Evolutionary conservation across 306 rosid species (phyloP).

Genomic region (Medicago ruthenica): DNA sequence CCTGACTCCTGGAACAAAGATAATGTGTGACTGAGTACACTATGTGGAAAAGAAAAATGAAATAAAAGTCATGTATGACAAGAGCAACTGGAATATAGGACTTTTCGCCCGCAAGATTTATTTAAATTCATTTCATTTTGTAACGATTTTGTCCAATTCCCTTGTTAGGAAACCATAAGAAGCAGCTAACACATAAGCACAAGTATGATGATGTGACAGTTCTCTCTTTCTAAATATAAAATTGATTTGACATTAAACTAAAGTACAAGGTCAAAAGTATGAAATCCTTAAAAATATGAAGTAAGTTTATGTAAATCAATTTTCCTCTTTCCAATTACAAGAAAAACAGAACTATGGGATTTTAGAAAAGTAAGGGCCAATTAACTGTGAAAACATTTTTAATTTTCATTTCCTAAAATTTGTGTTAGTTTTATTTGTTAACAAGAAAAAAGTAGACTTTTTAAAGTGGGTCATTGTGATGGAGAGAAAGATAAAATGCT

Average conservation of each 20-base stretch:
- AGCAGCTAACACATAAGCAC: conserved; percentile 4
- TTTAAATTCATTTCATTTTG: conserved; percentile 36
- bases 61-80: conserved; percentile 12
- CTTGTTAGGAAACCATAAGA: conserved; percentile 22
- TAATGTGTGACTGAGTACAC: conserved; percentile 42
- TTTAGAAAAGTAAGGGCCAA: conserved; percentile 22
- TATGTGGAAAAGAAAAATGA: conserved; percentile 11
- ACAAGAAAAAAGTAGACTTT: background rate
- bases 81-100: conserved; percentile 31
- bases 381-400: background rate
- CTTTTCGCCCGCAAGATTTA: conserved; percentile 19
- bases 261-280: conserved; percentile 12
- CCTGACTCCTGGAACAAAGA: conserved; percentile 59
- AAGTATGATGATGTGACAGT: conserved; percentile 3
- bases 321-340: conserved; percentile 22
- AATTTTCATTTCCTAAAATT: background rate
- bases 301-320: background rate
- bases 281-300: conserved; percentile 24
- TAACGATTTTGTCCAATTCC: background rate
- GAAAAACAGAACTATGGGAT: conserved; percentile 7
- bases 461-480: background rate
- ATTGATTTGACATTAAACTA: conserved; percentile 5
- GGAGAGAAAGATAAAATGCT: background rate
- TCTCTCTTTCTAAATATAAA: conserved; percentile 23
- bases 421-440: background rate